Evolutionary conservation across 805 yeast species (phyloP).

Genomic region (Yarrowia keelungensis): DNA sequence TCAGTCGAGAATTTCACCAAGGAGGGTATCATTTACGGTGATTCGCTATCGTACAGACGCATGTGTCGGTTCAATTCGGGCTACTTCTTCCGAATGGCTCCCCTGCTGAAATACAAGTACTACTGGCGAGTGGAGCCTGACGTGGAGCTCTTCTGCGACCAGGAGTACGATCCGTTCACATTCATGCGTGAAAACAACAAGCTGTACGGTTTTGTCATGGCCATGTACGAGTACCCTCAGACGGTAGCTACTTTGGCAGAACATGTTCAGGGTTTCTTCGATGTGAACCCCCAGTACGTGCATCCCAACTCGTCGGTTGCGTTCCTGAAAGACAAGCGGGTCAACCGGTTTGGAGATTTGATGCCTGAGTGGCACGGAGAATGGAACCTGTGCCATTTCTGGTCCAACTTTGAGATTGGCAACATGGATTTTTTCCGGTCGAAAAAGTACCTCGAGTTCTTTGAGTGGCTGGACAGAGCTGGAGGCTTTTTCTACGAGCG

Average conservation of each 20-base stretch:
- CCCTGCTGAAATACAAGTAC: conserved; percentile 77
- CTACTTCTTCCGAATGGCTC: conserved; percentile 79
- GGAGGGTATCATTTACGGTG: conserved; percentile 67
- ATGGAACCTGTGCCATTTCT: conserved; percentile 84
- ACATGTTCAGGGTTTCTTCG: conserved; percentile 67
- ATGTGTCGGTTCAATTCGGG: conserved; percentile 98
- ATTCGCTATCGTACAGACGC: conserved; percentile 74
- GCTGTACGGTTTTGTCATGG: conserved; percentile 85
- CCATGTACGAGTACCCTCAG: conserved; percentile 79
- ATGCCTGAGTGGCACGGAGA: conserved; percentile 60
- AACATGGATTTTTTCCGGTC: conserved; percentile 75
- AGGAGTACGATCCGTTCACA: conserved; percentile 74
- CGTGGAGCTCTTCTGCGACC: conserved; percentile 85
- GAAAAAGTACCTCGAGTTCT: conserved; percentile 70
- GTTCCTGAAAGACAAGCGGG: conserved; percentile 60
- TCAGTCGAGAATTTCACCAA: conserved; percentile 54
- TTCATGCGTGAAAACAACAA: conserved; percentile 77
- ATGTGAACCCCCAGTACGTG: conserved; percentile 63
- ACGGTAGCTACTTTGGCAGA: conserved; percentile 90
- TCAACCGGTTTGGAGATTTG: conserved; percentile 53
- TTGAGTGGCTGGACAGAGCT: conserved; percentile 68
- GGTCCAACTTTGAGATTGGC: conserved; percentile 88
- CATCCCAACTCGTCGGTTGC: conserved; percentile 69
- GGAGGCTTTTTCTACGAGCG: conserved; percentile 91
- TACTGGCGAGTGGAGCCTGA: conserved; percentile 97